Evolutionary conservation across 2,329 filamentous ascomycete species (phyloP), one percentile per base, ranked within the genome.

Genomic region (Didymella exigua): DNA sequence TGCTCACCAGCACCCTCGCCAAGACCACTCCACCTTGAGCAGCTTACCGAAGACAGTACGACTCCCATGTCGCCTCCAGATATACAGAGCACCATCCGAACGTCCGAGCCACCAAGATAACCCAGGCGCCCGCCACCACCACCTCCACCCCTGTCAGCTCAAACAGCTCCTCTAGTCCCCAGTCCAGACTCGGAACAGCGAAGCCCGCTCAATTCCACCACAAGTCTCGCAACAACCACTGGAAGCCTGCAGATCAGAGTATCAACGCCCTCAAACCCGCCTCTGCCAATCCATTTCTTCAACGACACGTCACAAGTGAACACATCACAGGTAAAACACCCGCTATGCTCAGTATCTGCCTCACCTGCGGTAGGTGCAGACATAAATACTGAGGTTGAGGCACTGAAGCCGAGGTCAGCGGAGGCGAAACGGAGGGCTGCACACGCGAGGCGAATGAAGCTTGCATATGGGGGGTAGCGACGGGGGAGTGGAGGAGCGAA

Each of bases 371-470:
- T 4, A 23, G 14, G 4, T 16, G 5, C 23, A 24, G 23, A 40
- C 5, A 6, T 16, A n/a, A 30, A 13, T 21, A 7, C 2, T 2
- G 24, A 19, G 9, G 14, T 6, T 2, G 24, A 19, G 9, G 14
- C n/a, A 16, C 38, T n/a, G 16, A 42, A 30, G 16, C 23, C 38
- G 16, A 30, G 14, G 5, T 60, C 64, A 7, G 61, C 67, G 6
- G 60, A 68, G 49, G 63, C 62, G 8, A 72, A 65, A 29, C 54
- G 70, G 31, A 58, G 67, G 43, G 57, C 61, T 30, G 66, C 65
- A 8, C 68, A 71, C 45, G 60, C 62, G 21, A 42, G 65, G 30
- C 57, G 67, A 19, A 68, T 73, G 67, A 55, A 66, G 23, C 47
- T 45, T 7, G 21, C 42, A 18, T 34, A 26, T 33, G 41, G 41